Conservation (phyloP, 73 alveolate species). For the Paramecium caudatum region DNA sequence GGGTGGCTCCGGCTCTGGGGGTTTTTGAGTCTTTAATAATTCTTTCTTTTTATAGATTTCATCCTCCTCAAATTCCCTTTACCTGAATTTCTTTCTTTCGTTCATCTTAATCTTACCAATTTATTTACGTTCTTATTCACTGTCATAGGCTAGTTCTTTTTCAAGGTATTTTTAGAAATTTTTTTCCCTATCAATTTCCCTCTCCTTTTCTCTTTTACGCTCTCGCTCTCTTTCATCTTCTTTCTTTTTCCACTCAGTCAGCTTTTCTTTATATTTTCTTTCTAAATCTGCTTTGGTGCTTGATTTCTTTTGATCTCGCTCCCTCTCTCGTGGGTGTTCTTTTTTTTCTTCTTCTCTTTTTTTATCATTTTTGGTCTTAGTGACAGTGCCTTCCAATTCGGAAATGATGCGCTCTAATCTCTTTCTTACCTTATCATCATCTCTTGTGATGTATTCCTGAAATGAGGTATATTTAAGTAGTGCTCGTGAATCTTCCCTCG, state of each 20-base stretch:
- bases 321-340: conserved; percentile 69
- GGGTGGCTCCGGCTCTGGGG: conserved; percentile 67
- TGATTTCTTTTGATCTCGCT: conserved; percentile 43
- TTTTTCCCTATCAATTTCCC: conserved; percentile 53
- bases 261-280: conserved; percentile 55
- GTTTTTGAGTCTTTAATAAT: conserved; percentile 40
- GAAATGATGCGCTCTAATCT: conserved; percentile 38
- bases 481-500: conserved; percentile 9
- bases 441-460: conserved; percentile 52
- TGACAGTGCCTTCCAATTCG: conserved; percentile 61
- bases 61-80: conserved; percentile 67
- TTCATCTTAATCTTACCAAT: conserved; percentile 63
- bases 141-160: conserved; percentile 62
- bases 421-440: conserved; percentile 53
- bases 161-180: conserved; percentile 33
- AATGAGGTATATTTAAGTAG: conserved; percentile 19
- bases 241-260: conserved; percentile 56
- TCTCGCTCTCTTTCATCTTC: conserved; percentile 69
- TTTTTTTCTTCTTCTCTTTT: conserved; percentile 67
- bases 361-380: conserved; percentile 62
- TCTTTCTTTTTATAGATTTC: conserved; percentile 65
- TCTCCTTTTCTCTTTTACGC: conserved; percentile 52
- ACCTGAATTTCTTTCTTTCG: conserved; percentile 66
- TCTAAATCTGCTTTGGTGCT: conserved; percentile 34
- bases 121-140: conserved; percentile 67